Conservation (phyloP, 2,329 filamentous ascomycete genomes). For the Balansia obtecta region DNA sequence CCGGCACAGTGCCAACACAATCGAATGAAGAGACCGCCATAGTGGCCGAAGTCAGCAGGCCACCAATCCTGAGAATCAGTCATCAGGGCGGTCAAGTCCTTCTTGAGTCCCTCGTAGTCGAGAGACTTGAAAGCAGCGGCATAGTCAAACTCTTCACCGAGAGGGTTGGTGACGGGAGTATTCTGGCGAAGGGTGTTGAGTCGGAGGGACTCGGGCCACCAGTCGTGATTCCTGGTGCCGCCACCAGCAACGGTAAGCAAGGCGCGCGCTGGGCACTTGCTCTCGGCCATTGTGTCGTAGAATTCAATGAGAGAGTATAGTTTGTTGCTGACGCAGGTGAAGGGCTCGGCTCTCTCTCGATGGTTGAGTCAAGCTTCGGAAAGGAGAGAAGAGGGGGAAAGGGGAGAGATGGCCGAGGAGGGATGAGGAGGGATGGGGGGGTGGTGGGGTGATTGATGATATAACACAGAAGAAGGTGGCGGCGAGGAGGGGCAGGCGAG, state of each 20-base stretch:
- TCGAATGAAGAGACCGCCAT: constrained; percentile 67
- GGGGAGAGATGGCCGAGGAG: not conserved
- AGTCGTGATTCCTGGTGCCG: constrained; percentile 57
- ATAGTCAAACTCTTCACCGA: constrained; percentile 58
- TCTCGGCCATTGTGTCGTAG: constrained; percentile 12
- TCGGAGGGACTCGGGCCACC: constrained; percentile 59
- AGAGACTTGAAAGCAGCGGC: constrained; percentile 58
- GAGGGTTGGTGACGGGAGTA: constrained; percentile 48
- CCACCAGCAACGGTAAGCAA: constrained; percentile 38
- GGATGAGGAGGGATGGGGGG: not conserved
- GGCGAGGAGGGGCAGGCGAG: too few relatives aligned
- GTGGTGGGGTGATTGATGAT: too few relatives aligned
- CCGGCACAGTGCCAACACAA: constrained; percentile 75
- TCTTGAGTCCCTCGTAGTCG: constrained; percentile 50
- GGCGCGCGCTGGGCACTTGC: constrained; percentile 20
- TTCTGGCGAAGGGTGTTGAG: constrained; percentile 66
- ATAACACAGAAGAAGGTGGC: not conserved
- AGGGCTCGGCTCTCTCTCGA: not conserved
- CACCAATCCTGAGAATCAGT: constrained; percentile 72
- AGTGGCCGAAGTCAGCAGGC: constrained; percentile 74
- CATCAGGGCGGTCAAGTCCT: constrained; percentile 58
- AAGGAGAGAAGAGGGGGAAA: not conserved
- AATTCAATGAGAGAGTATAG: not conserved
- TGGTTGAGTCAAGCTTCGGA: not conserved
- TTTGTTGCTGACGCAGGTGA: too few relatives aligned